A percentile compares a stretch with the other conserved stretches of the same genome.
phyloP scores from a whole-genome alignment of 345 rosid species.

The Gossypium sturtianum region DNA sequence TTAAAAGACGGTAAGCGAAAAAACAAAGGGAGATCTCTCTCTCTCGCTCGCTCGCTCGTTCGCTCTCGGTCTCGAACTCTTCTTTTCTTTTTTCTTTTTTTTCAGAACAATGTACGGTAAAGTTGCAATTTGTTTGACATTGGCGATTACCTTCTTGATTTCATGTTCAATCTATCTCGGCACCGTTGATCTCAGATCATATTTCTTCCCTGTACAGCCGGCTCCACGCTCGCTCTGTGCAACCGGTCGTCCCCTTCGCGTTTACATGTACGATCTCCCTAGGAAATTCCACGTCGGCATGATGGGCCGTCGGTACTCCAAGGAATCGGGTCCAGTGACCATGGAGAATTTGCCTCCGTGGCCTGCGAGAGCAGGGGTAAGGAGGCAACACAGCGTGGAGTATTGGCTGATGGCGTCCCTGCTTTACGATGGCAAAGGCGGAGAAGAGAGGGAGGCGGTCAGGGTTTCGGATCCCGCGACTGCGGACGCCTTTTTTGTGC shows the following conservation, averaged over 20 bases:
- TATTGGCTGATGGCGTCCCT: constrained; percentile 97
- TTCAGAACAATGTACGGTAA: constrained; percentile 38
- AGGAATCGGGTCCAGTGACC: constrained; percentile 44
- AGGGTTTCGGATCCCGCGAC: constrained; percentile 87
- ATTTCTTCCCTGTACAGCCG: constrained; percentile 48
- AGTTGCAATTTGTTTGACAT: constrained; percentile 26
- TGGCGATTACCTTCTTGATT: constrained; percentile 35
- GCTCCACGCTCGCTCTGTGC: constrained; percentile 19
- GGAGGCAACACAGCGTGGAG: constrained; percentile 87
- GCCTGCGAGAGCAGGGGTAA: constrained; percentile 57
- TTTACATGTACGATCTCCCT: constrained; percentile 95
- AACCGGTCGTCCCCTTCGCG: constrained; percentile 39
- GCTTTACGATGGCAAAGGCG: constrained; percentile 33
- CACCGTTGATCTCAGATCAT: constrained; percentile 47
- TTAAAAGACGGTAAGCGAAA: neutral
- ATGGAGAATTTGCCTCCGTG: constrained; percentile 59
- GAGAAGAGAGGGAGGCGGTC: constrained; percentile 50
- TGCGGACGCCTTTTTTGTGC: constrained; percentile 84
- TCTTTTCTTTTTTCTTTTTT: neutral
- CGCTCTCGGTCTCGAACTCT: neutral
- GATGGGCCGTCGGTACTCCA: constrained; percentile 44
- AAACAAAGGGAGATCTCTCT: neutral
- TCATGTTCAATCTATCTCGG: constrained; percentile 48
- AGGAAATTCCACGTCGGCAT: constrained; percentile 72
- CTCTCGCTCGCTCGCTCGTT: neutral